These are phyloP conservation scores for Chalciporus chontae DNA, from an alignment of 768 basidiomycete species.

Conservation along the genomic window DNA sequence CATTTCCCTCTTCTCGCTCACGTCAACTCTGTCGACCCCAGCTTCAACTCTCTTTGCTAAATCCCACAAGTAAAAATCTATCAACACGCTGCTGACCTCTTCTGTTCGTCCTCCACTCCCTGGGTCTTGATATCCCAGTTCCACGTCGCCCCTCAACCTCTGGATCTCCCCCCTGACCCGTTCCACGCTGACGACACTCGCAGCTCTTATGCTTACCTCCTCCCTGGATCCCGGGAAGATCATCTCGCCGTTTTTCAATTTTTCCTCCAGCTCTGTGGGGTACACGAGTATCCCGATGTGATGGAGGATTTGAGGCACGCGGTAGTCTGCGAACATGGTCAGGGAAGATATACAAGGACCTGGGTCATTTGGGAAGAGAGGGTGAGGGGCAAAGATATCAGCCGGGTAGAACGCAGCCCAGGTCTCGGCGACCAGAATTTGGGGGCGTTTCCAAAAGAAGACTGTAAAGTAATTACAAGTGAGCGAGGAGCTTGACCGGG, in stretches of 20 bases:
- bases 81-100: slow-evolving; percentile 67
- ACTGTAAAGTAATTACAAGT: slow-evolving; percentile 38
- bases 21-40: slow-evolving; percentile 57
- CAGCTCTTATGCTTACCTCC: slow-evolving; percentile 76
- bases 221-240: slow-evolving; percentile 58
- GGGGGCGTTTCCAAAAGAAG: slow-evolving; percentile 85
- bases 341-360: slow-evolving; percentile 65
- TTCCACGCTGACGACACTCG: slow-evolving; percentile 80
- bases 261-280: slow-evolving; percentile 52
- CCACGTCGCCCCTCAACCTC: slow-evolving; percentile 26
- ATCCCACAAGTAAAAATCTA: slow-evolving; percentile 93
- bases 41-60: slow-evolving; percentile 71
- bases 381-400: slow-evolving; percentile 47
- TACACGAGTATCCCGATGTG: slow-evolving; percentile 76
- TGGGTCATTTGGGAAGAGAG: slow-evolving; percentile 59
- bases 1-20: slow-evolving; percentile 51
- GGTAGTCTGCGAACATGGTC: slow-evolving; percentile 94
- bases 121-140: neutral
- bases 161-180: slow-evolving; percentile 60
- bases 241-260: slow-evolving; percentile 42
- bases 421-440: slow-evolving; percentile 86
- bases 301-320: slow-evolving; percentile 88
- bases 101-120: slow-evolving; percentile 9
- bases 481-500: neutral
- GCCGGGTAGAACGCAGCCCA: slow-evolving; percentile 89